These are phyloP conservation scores for Ceratobasidium sp. DNA, from an alignment of 1,284 basidiomycete genomes.

Conservation along the genomic window DNA sequence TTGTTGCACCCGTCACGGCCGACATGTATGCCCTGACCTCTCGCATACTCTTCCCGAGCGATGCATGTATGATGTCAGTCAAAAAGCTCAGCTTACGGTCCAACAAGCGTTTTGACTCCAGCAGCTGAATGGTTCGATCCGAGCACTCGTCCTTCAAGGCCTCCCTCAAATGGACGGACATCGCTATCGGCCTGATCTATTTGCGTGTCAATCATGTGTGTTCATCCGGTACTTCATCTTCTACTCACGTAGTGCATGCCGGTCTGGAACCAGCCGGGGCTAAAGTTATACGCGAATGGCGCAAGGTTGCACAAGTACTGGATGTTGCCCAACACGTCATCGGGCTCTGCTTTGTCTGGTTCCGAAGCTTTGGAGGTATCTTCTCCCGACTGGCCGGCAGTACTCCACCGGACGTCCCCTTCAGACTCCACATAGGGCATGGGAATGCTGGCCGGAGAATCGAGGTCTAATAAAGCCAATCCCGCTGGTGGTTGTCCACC, in stretches of 20 bases:
- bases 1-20: background rate
- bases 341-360: background rate
- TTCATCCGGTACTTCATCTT: too few species aligned
- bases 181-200: conserved; percentile 1
- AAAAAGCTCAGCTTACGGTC: background rate
- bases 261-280: conserved; percentile 21
- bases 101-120: conserved; percentile 1
- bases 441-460: background rate
- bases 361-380: background rate
- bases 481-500: background rate
- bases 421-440: background rate
- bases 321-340: background rate
- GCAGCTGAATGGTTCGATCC: background rate
- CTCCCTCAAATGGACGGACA: background rate
- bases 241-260: conserved; percentile 25
- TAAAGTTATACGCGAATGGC: conserved; percentile 1
- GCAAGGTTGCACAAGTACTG: background rate
- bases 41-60: background rate
- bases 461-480: background rate
- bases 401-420: background rate
- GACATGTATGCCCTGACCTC: background rate
- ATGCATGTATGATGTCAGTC: background rate
- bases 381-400: background rate
- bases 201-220: too few species aligned
- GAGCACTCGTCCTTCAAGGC: background rate